Conservation (phyloP, 1,284 basidiomycete species). For the Uromyces viciae-fabae region DNA sequence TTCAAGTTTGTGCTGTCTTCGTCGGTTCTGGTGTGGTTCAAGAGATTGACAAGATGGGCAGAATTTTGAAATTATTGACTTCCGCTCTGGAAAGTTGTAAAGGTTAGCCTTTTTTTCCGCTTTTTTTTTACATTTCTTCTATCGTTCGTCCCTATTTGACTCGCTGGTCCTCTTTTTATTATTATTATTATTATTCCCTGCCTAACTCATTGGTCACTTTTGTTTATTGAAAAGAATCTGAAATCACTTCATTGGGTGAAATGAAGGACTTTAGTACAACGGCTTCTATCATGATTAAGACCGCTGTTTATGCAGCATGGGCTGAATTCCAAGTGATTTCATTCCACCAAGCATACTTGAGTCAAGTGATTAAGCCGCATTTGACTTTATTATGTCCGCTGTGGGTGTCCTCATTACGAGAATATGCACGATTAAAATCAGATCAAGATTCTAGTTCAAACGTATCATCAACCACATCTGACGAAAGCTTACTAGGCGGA, state of each 20-base stretch:
- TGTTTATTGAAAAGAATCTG: conserved; percentile 63
- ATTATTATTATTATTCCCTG: not conserved
- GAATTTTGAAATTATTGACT: conserved; percentile 78
- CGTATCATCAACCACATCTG: conserved; percentile 49
- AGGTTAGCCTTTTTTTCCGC: conserved; percentile 58
- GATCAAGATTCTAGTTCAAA: conserved; percentile 59
- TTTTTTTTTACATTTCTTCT: too few relatives aligned
- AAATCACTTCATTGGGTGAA: conserved; percentile 79
- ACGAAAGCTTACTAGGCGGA: conserved; percentile 78
- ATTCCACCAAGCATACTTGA: conserved; percentile 69
- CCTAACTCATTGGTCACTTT: not conserved
- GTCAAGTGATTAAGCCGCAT: conserved; percentile 78
- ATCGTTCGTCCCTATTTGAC: too few relatives aligned
- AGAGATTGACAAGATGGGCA: conserved; percentile 82
- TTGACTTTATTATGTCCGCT: conserved; percentile 69
- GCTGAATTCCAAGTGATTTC: conserved; percentile 84
- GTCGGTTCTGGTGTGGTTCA: conserved; percentile 93
- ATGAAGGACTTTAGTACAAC: conserved; percentile 83
- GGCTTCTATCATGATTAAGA: conserved; percentile 88
- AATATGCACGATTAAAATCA: conserved; percentile 81
- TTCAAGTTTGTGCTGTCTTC: conserved; percentile 90
- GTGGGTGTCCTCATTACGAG: conserved; percentile 70
- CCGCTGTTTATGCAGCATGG: conserved; percentile 92
- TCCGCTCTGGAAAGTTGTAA: conserved; percentile 82
- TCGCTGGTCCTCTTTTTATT: too few relatives aligned